A percentile compares a stretch with the other conserved stretches of the same genome.
Conservation (phyloP, 2,329 filamentous ascomycete genomes). For the Cordyceps fumosorosea region DNA sequence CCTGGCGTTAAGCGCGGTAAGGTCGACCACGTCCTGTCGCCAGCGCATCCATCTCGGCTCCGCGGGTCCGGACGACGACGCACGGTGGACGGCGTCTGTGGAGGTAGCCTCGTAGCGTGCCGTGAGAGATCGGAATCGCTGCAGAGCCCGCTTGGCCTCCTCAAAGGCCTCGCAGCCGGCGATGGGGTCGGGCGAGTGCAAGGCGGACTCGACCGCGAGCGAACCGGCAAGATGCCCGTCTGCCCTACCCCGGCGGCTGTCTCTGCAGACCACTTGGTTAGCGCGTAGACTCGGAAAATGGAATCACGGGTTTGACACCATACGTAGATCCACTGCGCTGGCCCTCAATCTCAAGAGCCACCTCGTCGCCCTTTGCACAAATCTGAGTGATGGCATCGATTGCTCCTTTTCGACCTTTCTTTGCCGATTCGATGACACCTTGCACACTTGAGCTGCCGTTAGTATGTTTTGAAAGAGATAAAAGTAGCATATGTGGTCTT, state of each 20-base stretch:
- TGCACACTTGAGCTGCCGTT: background rate
- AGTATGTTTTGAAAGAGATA: background rate
- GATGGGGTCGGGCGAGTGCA: constrained; percentile 3
- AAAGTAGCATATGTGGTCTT: background rate
- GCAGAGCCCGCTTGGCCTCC: background rate
- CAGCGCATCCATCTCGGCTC: constrained; percentile 26
- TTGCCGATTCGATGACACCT: background rate
- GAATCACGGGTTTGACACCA: background rate
- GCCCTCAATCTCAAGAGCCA: background rate
- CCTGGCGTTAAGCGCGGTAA: constrained; percentile 23
- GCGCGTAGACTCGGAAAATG: background rate
- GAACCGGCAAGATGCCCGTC: background rate
- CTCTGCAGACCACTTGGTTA: background rate
- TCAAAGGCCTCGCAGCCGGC: constrained; percentile 10
- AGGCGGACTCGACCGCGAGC: background rate
- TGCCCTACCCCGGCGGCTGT: background rate
- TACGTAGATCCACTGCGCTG: background rate
- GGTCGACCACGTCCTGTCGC: constrained; percentile 26
- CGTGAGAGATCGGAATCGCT: constrained; percentile 16
- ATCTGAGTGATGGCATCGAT: background rate
- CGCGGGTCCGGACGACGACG: constrained; percentile 16
- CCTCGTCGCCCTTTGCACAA: background rate
- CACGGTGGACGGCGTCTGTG: background rate
- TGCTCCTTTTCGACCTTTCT: constrained; percentile 2
- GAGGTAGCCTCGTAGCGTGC: constrained; percentile 21